These are phyloP conservation scores for Isoetes taiwanensis DNA, from an alignment of 75 land plant species.

Conservation along the genomic window DNA sequence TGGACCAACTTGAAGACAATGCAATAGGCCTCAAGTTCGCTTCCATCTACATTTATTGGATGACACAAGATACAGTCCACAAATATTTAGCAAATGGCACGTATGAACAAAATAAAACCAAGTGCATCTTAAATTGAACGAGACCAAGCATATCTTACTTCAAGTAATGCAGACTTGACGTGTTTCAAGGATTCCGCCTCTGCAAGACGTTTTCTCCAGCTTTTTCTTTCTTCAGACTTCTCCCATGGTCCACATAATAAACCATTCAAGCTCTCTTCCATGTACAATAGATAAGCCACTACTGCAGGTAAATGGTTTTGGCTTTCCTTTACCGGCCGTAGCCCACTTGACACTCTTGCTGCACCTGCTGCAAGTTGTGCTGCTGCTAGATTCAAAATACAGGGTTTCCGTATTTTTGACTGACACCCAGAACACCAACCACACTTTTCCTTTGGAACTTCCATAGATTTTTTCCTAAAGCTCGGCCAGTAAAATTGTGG, in stretches of 20 bases:
- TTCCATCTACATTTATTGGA: constrained; percentile 44
- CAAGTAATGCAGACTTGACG: constrained; percentile 37
- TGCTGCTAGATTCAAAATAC: constrained; percentile 37
- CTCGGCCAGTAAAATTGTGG: constrained; percentile 43
- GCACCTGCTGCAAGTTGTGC: constrained; percentile 14
- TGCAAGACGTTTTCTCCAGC: constrained; percentile 50
- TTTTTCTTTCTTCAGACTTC: constrained; percentile 31
- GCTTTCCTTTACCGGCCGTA: constrained; percentile 19
- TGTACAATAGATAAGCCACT: constrained; percentile 37
- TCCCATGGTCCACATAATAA: constrained; percentile 62
- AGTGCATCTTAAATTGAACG: not conserved
- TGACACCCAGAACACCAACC: constrained; percentile 84
- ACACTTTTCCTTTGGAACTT: constrained; percentile 49
- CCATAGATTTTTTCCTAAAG: constrained; percentile 20
- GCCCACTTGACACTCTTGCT: constrained; percentile 14
- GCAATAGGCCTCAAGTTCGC: constrained; percentile 46
- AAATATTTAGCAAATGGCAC: not conserved
- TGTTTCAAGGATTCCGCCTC: constrained; percentile 33
- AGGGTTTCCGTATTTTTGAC: constrained; percentile 30
- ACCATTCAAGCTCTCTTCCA: constrained; percentile 55
- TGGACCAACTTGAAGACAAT: constrained; percentile 61
- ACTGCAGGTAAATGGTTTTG: constrained; percentile 43
- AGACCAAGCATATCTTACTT: constrained; percentile 28
- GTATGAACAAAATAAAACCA: not conserved
- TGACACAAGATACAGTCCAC: not conserved